Percentiles rank a stretch among this genome's conserved stretches.
Conservation (phyloP, 495 filamentous ascomycete genomes). For the Penicillium fimorum region DNA sequence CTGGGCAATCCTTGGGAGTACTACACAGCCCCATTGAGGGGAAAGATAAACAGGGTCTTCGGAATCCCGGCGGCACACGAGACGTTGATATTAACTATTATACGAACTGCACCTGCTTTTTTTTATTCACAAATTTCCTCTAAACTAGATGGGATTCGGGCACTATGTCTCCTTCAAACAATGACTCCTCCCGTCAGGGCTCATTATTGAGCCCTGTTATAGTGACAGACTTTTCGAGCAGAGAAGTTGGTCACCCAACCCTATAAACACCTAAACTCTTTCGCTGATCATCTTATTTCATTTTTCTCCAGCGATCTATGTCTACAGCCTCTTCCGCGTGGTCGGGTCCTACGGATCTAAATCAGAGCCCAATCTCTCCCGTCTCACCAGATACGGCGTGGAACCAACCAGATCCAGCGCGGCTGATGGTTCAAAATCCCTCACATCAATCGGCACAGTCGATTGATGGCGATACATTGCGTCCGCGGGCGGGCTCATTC, state of each 20-base stretch:
- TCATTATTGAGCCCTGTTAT: constrained; percentile 20
- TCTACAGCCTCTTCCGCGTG: constrained; percentile 24
- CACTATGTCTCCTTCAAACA: constrained; percentile 25
- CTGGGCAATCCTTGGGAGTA: constrained; percentile 8
- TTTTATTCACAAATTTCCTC: neutral
- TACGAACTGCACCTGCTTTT: neutral
- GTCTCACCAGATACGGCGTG: constrained; percentile 33
- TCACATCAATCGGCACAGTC: constrained; percentile 42
- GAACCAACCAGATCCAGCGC: constrained; percentile 23
- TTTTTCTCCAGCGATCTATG: constrained; percentile 17
- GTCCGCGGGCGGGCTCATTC: constrained; percentile 48
- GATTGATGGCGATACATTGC: constrained; percentile 51
- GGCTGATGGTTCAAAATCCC: constrained; percentile 32
- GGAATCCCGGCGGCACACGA: neutral
- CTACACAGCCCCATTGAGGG: constrained; percentile 11
- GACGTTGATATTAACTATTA: neutral
- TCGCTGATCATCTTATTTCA: constrained; percentile 1
- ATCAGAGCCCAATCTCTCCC: constrained; percentile 25
- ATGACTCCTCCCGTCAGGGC: constrained; percentile 14
- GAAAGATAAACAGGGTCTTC: neutral
- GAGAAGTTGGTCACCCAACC: constrained; percentile 23
- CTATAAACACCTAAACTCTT: constrained; percentile 5
- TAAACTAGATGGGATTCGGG: constrained; percentile 3
- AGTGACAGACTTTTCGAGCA: constrained; percentile 20
- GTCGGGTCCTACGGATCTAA: constrained; percentile 25